These are phyloP conservation scores for Leishmania gerbilli DNA, from an alignment of 208 protist genomes.

Conservation along the genomic window DNA sequence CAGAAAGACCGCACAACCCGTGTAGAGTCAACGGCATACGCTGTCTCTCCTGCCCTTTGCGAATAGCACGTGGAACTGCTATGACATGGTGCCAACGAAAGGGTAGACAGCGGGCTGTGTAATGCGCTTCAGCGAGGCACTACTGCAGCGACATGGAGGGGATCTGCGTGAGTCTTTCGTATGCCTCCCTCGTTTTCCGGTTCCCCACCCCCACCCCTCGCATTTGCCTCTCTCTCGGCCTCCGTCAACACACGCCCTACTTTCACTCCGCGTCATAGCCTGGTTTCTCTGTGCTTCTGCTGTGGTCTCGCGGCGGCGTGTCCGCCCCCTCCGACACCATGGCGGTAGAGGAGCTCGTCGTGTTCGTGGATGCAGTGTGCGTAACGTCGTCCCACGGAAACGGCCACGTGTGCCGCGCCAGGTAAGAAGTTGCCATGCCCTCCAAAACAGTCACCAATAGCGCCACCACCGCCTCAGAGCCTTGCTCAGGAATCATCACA, in stretches of 20 bases:
- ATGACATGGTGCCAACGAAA: neutral
- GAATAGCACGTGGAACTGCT: neutral
- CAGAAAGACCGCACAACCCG: neutral
- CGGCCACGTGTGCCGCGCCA: constrained; percentile 75
- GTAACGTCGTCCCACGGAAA: constrained; percentile 34
- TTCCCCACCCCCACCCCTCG: neutral
- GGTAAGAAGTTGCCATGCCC: constrained; percentile 54
- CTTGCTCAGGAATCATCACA: constrained; percentile 77
- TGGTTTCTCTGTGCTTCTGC: neutral
- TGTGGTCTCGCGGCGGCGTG: constrained; percentile 11
- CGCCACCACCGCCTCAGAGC: constrained; percentile 46
- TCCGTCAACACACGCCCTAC: neutral
- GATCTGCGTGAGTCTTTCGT: neutral
- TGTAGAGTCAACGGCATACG: neutral
- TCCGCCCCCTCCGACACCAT: constrained; percentile 25
- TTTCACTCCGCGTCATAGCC: constrained; percentile 14
- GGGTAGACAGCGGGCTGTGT: neutral
- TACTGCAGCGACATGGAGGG: neutral
- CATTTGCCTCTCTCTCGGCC: neutral
- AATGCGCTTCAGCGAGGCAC: neutral
- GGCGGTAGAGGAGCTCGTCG: constrained; percentile 27
- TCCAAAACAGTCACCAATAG: constrained; percentile 55
- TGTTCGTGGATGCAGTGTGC: constrained; percentile 4
- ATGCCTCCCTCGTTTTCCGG: neutral
- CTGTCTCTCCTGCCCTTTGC: neutral